A percentile compares a stretch with the other conserved stretches of the same genome.
Evolutionary conservation across 768 basidiomycete species (phyloP).

Genomic region (Lentinula guzmanii): DNA sequence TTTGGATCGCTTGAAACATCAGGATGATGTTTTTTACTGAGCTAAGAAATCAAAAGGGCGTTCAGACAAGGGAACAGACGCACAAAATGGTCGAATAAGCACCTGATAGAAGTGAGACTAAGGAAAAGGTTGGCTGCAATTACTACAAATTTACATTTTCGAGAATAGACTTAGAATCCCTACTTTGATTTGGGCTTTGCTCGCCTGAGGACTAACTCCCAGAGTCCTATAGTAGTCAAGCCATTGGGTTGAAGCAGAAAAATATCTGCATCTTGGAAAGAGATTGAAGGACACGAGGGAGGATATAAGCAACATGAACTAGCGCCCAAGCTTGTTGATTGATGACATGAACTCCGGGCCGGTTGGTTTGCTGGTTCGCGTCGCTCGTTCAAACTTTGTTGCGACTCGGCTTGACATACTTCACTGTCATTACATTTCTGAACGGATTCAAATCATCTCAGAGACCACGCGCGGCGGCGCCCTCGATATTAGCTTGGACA

Average conservation of each 20-base stretch:
- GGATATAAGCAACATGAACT: not conserved
- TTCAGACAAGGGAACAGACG: not conserved
- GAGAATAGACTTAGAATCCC: not conserved
- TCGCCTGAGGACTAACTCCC: slow-evolving; percentile 29
- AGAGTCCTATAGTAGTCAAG: slow-evolving; percentile 34
- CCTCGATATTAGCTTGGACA: not conserved
- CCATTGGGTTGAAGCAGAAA: slow-evolving; percentile 18
- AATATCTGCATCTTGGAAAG: slow-evolving; percentile 7
- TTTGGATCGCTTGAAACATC: slow-evolving; percentile 38
- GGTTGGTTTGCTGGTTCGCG: not conserved
- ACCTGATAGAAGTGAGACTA: slow-evolving; percentile 40
- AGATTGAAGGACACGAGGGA: not conserved
- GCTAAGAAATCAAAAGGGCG: slow-evolving; percentile 5
- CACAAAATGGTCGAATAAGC: not conserved
- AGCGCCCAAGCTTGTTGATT: not conserved
- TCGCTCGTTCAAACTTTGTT: too few species aligned
- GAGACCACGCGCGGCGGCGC: not conserved
- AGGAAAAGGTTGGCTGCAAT: not conserved
- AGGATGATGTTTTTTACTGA: slow-evolving; percentile 41
- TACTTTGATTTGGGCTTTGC: slow-evolving; percentile 40
- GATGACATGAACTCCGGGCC: not conserved
- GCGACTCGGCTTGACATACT: not conserved
- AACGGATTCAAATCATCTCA: not conserved
- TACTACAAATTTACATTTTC: not conserved
- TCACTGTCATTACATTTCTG: not conserved